Evolutionary conservation across 371 early-diverging fungal genomes (phyloP), one percentile per base, ranked within the genome.

Genomic region (Rhizopus stolonifer): DNA sequence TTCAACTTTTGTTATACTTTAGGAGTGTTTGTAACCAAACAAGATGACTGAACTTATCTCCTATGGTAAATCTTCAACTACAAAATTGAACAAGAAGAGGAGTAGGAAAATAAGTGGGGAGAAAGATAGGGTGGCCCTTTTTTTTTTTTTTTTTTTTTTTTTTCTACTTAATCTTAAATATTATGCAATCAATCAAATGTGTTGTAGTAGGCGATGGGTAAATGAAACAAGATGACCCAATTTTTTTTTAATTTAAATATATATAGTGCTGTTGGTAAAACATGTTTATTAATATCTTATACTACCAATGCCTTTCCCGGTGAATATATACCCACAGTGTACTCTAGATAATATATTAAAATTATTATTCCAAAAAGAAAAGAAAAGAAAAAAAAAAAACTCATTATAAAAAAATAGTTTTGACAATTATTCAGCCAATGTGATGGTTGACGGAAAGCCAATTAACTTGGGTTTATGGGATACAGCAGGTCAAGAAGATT

Each of bases 401-500:
- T 2, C 40, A 18, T 34, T 25, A 15, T 4, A 38, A 9, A n/a
- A 19, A 45, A 32, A 40, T 79, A 87, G 88, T 24, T 96, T 96
- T 64, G 96, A 97, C 72, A 97, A 94, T 81, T 92, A 93, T 67
- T 91, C 91, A 48, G 90, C 89, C 45, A 92, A 93, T 74, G 89
- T 96, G 34, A 84, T 88, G 85, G 88, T 96, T 15, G 96, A 96
- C 72, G 94, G 93, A 49, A 87, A 89, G 71, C 88, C 86, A 52
- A 91, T 96, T 59, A 93, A 91, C 71, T 75, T 98, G 17, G 94
- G 93, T 39, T 83, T 97, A 44, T 98, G 97, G 97, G 98, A 98
- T 86, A 98, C 97, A 17, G 96, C 97, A 54, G 96, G 93, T 15
- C 96, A 97, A 74, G 98, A 97, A 75, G 95, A 95, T 70, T 95